A percentile compares a stretch with the other conserved stretches of the same genome.
These are phyloP conservation scores for Vigna radiata DNA, from an alignment of 306 rosid species.

Conservation along the genomic window DNA sequence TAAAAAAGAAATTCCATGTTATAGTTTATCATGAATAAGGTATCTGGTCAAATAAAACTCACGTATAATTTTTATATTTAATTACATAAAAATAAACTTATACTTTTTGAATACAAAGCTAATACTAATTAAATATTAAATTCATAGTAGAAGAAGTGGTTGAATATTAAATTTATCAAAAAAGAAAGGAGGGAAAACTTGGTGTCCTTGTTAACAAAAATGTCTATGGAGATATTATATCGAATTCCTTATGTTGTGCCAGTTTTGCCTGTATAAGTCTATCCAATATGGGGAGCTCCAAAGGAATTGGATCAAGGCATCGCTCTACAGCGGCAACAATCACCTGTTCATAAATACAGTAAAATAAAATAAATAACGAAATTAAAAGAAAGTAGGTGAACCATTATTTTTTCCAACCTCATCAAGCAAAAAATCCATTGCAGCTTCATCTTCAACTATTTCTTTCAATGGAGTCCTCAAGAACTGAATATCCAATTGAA, in stretches of 20 bases:
- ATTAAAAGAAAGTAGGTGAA: no score
- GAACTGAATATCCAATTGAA: slow-evolving; percentile 89
- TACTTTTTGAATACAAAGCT: neutral
- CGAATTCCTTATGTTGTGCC: slow-evolving; percentile 60
- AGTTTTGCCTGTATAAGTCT: slow-evolving; percentile 80
- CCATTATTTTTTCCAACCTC: slow-evolving; percentile 57
- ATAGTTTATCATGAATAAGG: no score
- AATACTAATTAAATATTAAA: neutral
- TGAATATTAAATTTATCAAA: neutral
- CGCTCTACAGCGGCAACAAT: slow-evolving; percentile 86
- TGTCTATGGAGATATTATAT: slow-evolving; percentile 48
- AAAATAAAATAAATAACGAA: no score
- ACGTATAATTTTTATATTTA: neutral
- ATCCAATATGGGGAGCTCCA: slow-evolving; percentile 87
- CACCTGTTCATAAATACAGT: slow-evolving; percentile 58
- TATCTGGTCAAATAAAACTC: neutral
- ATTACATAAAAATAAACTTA: neutral
- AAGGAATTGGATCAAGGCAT: slow-evolving; percentile 84
- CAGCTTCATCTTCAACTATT: slow-evolving; percentile 81
- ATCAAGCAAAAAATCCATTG: slow-evolving; percentile 83
- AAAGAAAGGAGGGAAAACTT: neutral
- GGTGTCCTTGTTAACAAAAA: slow-evolving; percentile 18
- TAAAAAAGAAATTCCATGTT: no score
- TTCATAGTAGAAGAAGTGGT: no score
- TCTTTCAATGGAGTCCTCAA: slow-evolving; percentile 77